These are phyloP conservation scores for Kingdonia uniflora DNA, from an alignment of 164 flowering plant species.

Conservation along the genomic window DNA sequence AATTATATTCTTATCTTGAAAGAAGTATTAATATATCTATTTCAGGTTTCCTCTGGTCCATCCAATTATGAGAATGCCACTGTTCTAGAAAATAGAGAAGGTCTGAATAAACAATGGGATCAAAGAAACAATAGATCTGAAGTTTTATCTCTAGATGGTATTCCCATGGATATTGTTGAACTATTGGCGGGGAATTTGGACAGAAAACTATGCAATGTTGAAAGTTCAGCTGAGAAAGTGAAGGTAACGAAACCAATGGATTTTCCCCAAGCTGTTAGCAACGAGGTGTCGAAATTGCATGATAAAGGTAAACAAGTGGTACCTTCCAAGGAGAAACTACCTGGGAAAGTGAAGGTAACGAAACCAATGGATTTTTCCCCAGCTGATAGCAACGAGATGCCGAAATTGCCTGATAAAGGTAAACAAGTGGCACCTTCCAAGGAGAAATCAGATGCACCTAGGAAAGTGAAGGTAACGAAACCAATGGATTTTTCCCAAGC, in stretches of 20 bases:
- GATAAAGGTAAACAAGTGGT: constrained; percentile 14
- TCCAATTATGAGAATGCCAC: constrained; percentile 14
- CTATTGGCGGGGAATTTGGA: no score
- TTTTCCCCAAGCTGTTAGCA: no score
- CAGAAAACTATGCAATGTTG: no score
- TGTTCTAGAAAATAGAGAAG: constrained; percentile 15
- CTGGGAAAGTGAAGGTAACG: constrained; percentile 8
- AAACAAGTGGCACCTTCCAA: constrained; percentile 13
- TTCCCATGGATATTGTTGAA: no score
- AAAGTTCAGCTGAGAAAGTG: no score
- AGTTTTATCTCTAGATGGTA: constrained; percentile 40
- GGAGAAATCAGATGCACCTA: constrained; percentile 17
- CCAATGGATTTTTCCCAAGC: no score
- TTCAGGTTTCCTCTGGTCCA: constrained; percentile 23
- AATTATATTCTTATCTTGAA: neutral
- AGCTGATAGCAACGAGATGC: no score
- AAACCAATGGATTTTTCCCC: constrained; percentile 17
- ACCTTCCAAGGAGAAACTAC: constrained; percentile 14
- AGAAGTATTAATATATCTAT: constrained; percentile 2
- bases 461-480: constrained; percentile 12
- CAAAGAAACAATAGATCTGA: constrained; percentile 19
- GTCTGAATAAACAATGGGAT: constrained; percentile 11
- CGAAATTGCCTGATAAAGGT: no score
- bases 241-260: constrained; percentile 10
- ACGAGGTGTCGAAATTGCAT: no score